Percentiles rank a stretch among this genome's conserved stretches.
These are phyloP conservation scores for Zygosaccharomyces sapae DNA, from an alignment of 1,139 yeast genomes.

Conservation along the genomic window DNA sequence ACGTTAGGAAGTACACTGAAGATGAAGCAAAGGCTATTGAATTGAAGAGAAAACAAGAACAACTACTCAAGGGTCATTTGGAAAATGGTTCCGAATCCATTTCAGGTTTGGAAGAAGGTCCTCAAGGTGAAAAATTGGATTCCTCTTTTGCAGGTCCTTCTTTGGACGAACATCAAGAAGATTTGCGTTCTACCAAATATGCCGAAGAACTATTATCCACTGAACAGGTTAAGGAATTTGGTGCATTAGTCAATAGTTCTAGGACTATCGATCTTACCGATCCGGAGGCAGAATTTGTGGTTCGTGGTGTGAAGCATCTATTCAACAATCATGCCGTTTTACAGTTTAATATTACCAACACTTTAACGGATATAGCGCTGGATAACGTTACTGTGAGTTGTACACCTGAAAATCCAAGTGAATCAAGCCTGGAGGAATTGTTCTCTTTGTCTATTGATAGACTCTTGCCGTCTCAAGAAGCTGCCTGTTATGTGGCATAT, in stretches of 20 bases:
- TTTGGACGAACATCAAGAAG: conserved; percentile 32
- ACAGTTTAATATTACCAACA: conserved; percentile 82
- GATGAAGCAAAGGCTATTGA: conserved; percentile 50
- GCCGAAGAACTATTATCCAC: conserved; percentile 62
- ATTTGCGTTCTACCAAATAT: conserved; percentile 54
- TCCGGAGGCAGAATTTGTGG: conserved; percentile 89
- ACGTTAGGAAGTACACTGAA: conserved; percentile 51
- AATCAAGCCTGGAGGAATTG: conserved; percentile 59
- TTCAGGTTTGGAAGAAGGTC: conserved; percentile 14
- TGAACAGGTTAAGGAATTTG: conserved; percentile 64
- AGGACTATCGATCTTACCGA: conserved; percentile 73
- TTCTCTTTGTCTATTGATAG: conserved; percentile 70
- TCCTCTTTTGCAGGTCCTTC: conserved; percentile 26
- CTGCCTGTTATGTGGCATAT: conserved; percentile 76
- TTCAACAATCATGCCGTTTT: conserved; percentile 73
- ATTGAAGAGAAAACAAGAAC: conserved; percentile 43
- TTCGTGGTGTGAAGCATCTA: conserved; percentile 76
- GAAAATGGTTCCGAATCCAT: conserved; percentile 17
- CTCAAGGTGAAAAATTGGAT: conserved; percentile 21
- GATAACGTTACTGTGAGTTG: conserved; percentile 71
- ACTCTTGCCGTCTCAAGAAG: conserved; percentile 66
- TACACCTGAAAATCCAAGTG: conserved; percentile 53
- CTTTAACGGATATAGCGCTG: conserved; percentile 70
- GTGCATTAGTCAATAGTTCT: conserved; percentile 72
- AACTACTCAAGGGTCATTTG: conserved; percentile 32